phyloP scores from a whole-genome alignment of 2,329 filamentous ascomycete genomes.

The Phialophora chinensis region DNA sequence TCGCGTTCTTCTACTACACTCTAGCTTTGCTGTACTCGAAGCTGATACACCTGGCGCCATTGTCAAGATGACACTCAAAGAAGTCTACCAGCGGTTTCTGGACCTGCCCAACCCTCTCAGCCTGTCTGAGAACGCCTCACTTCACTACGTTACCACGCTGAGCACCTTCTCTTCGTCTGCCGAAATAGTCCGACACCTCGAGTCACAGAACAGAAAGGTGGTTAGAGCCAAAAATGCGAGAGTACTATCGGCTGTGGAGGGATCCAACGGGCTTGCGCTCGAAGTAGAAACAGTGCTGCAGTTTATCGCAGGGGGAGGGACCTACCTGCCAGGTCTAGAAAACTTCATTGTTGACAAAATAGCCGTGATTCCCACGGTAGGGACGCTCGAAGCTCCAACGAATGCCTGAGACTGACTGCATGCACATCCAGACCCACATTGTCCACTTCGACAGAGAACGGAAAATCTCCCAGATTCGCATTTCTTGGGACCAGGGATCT shows the following conservation, averaged over 20 bases:
- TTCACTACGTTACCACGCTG: slow-evolving; percentile 90
- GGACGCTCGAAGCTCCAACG: slow-evolving; percentile 46
- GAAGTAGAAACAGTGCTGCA: slow-evolving; percentile 84
- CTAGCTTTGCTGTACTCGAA: background rate
- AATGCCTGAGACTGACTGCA: slow-evolving; percentile 12
- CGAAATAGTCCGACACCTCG: slow-evolving; percentile 83
- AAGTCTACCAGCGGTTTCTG: slow-evolving; percentile 74
- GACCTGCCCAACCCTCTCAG: slow-evolving; percentile 67
- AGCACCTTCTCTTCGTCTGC: slow-evolving; percentile 72
- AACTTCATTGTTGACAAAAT: slow-evolving; percentile 87
- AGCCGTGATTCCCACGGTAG: slow-evolving; percentile 80
- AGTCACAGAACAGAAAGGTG: slow-evolving; percentile 67
- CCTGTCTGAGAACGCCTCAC: slow-evolving; percentile 69
- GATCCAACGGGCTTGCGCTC: slow-evolving; percentile 69
- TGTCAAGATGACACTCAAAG: slow-evolving; percentile 50
- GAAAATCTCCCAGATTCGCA: slow-evolving; percentile 84
- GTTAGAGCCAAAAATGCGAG: slow-evolving; percentile 84
- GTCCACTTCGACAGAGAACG: slow-evolving; percentile 78
- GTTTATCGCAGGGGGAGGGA: slow-evolving; percentile 79
- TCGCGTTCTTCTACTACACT: background rate
- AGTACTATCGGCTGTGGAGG: slow-evolving; percentile 75
- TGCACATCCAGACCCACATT: slow-evolving; percentile 72
- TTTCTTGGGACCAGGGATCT: slow-evolving; percentile 94
- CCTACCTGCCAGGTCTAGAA: slow-evolving; percentile 86
- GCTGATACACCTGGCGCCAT: background rate